These are phyloP conservation scores for Dactylorhiza incarnata DNA, from an alignment of 106 monocot genomes.

Conservation along the genomic window DNA sequence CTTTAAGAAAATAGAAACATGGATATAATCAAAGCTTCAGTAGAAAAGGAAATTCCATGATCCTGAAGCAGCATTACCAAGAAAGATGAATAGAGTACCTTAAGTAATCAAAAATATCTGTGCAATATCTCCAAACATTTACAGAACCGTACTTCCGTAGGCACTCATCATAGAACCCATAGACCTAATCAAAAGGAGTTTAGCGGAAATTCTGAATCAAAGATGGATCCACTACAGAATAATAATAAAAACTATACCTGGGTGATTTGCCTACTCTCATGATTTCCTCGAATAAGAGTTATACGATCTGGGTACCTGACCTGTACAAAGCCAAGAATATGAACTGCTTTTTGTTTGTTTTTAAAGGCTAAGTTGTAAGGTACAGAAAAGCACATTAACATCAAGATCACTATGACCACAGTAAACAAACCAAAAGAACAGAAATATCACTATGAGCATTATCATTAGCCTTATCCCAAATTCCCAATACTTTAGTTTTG, in stretches of 20 bases:
- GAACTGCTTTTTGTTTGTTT: not conserved
- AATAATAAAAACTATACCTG: constrained; percentile 43
- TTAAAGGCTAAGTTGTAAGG: not conserved
- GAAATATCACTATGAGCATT: not conserved
- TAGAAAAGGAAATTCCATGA: not conserved
- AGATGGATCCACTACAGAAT: not conserved
- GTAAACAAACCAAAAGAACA: not conserved
- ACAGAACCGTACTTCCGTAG: constrained; percentile 99
- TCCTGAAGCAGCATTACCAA: not conserved
- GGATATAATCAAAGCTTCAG: not conserved
- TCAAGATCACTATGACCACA: not conserved
- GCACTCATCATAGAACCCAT: constrained; percentile 99
- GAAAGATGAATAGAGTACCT: constrained; percentile 32
- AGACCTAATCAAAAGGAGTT: constrained; percentile 44
- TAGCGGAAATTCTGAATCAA: constrained; percentile 7
- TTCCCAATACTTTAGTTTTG: not conserved
- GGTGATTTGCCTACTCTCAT: constrained; percentile 98
- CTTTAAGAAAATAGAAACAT: constrained; percentile 24
- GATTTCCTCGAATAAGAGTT: constrained; percentile 94
- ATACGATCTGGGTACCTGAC: constrained; percentile 97
- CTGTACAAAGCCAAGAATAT: constrained; percentile 25
- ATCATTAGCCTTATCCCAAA: not conserved
- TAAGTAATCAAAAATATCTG: constrained; percentile 97
- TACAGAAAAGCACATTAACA: not conserved
- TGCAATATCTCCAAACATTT: constrained; percentile 99